Conservation (phyloP, 2,329 filamentous ascomycete species). For the Colletotrichum tropicicola region DNA sequence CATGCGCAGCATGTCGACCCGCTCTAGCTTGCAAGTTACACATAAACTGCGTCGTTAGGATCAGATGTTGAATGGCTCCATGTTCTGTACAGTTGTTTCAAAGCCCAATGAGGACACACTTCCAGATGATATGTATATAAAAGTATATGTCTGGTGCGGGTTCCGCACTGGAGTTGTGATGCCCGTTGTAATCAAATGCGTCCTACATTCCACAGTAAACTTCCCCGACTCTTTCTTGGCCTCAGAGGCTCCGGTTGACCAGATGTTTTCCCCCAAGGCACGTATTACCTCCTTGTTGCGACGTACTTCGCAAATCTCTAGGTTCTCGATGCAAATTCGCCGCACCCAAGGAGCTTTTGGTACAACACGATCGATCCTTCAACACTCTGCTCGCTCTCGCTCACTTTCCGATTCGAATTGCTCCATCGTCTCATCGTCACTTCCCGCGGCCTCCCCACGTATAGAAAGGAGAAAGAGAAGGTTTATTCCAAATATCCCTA, state of each 20-base stretch:
- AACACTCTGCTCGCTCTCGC: constrained; percentile 2
- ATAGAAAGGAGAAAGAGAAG: constrained; percentile 23
- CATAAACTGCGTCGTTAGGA: too few relatives aligned
- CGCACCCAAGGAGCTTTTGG: constrained; percentile 26
- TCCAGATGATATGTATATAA: constrained; percentile 11
- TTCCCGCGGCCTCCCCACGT: constrained; percentile 3
- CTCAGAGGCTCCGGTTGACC: background rate
- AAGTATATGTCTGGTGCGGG: constrained; percentile 22
- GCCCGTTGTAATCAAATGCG: constrained; percentile 19
- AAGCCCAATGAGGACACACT: background rate
- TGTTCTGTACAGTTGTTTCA: too few relatives aligned
- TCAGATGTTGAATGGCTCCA: too few relatives aligned
- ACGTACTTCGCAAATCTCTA: constrained; percentile 16
- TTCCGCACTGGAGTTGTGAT: constrained; percentile 13
- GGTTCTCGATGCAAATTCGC: constrained; percentile 18
- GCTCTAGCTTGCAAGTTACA: too few relatives aligned
- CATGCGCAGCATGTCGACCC: too few relatives aligned
- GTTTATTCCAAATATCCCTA: constrained; percentile 30
- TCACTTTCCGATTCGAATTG: constrained; percentile 1
- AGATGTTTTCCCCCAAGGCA: background rate
- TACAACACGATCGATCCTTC: constrained; percentile 9
- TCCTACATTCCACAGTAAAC: constrained; percentile 2
- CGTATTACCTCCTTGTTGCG: constrained; percentile 17
- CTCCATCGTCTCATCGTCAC: constrained; percentile 16
- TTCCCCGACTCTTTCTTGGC: constrained; percentile 5